Evolutionary conservation across 768 basidiomycete species (phyloP), one percentile per base, ranked within the genome.

Genomic region (Roridomyces roridus): DNA sequence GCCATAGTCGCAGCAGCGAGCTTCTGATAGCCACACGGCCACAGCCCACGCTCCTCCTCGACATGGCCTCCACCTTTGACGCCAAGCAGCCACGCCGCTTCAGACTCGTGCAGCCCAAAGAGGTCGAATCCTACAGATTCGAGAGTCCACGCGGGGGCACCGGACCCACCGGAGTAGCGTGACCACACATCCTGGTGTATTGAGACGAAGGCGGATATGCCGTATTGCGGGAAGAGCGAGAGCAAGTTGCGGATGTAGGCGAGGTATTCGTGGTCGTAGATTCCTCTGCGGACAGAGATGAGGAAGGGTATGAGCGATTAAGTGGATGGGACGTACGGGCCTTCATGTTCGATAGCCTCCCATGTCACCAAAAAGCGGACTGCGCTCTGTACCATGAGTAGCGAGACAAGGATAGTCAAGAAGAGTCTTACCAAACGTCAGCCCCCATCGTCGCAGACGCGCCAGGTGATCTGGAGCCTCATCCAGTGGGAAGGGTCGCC

Each of bases 181-280:
- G 94, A 96, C 92, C 94, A 98, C 28, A 98, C 94, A 68, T 98
- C 94, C 70, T 96, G 96, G 68, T 98, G 96, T 52, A 96, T 68
- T 10, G 86, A 86, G 17, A 96, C 81, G 63, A 92, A 92, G 3
- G 89, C 88, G 4, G 79, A 76, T 28, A 94, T 69, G 14, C 89
- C 88, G 57, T 89, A 94, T 57, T 85, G 69, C 0, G 92, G 89
- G 23, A 94, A 76, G 23, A 91, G 67, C 0, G 84, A 82, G 9
- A 94, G 75, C 3, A 99, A 72, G 1, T 75, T 66, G 53, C 85
- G 85, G 26, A 99, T 74, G 67, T 98, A 98, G 17, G 79, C 68
- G 5, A 98, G 77, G 70, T 97, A 98, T 46, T 88, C 87, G 6
- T 72, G 74, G 70, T 98, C 96, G 65, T 96, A 96, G 18, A 86